A percentile compares a stretch with the other conserved stretches of the same genome.
Evolutionary conservation across 306 rosid species (phyloP).

Genomic region (Cucurbita moschata): DNA sequence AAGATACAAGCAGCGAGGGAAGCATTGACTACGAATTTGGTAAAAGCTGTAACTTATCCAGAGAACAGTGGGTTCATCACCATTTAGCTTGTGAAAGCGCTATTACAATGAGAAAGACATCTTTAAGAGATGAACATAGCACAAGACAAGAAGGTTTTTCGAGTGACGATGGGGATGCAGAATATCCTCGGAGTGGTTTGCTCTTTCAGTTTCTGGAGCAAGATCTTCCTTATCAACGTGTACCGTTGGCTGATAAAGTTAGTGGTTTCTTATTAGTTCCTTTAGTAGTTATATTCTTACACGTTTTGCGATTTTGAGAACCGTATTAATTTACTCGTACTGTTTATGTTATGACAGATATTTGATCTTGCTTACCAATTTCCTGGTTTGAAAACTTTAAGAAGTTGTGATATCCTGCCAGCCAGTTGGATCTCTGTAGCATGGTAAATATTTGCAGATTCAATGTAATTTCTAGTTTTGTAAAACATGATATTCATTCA

Average conservation of each 20-base stretch:
- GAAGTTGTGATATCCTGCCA: conserved; percentile 77
- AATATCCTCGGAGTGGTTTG: conserved; percentile 30
- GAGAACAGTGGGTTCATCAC: conserved; percentile 20
- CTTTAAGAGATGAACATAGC: conserved; percentile 24
- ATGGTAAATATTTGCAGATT: conserved; percentile 36
- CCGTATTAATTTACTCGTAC: conserved; percentile 13
- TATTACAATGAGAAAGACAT: conserved; percentile 24
- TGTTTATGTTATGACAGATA: conserved; percentile 37
- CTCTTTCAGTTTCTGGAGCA: conserved; percentile 72
- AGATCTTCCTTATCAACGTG: conserved; percentile 69
- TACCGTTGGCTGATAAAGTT: conserved; percentile 74
- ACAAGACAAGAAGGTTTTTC: conserved; percentile 39
- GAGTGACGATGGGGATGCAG: conserved; percentile 57
- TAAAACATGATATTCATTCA: conserved; percentile 10
- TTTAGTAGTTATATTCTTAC: neutral
- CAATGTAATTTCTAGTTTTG: neutral
- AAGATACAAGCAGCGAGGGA: conserved; percentile 76
- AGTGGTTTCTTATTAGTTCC: conserved; percentile 16
- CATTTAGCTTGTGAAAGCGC: conserved; percentile 17
- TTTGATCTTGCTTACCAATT: conserved; percentile 48
- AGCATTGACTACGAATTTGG: conserved; percentile 62
- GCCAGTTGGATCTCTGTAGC: conserved; percentile 91
- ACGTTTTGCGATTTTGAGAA: conserved; percentile 7
- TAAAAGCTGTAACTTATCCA: conserved; percentile 17
- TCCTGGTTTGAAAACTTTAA: conserved; percentile 51